Evolutionary conservation across 768 basidiomycete species (phyloP).

Genomic region (Phallus indusiatus): DNA sequence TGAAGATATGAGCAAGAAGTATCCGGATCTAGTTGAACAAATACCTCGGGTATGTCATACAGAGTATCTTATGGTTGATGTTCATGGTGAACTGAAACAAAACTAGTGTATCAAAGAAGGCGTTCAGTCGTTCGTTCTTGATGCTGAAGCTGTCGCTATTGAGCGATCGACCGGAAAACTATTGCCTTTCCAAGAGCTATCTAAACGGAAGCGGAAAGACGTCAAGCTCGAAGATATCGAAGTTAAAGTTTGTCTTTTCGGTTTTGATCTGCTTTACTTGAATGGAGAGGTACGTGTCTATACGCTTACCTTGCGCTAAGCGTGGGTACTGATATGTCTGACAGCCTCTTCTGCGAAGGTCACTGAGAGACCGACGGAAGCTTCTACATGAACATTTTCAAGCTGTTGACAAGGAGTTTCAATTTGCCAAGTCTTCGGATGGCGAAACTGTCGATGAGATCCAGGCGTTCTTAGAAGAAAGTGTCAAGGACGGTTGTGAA

Average conservation of each 20-base stretch:
- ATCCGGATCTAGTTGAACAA: conserved; percentile 95
- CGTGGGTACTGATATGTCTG: not conserved
- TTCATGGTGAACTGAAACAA: not conserved
- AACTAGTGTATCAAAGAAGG: conserved; percentile 73
- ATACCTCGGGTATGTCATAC: conserved; percentile 57
- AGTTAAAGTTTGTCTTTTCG: conserved; percentile 92
- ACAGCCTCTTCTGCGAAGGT: conserved; percentile 74
- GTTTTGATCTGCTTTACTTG: conserved; percentile 91
- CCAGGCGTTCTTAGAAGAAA: conserved; percentile 88
- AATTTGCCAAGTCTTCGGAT: conserved; percentile 88
- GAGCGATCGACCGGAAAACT: conserved; percentile 76
- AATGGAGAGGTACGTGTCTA: conserved; percentile 75
- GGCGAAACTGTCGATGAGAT: conserved; percentile 88
- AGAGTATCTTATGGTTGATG: not conserved
- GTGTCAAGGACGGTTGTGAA: conserved; percentile 97
- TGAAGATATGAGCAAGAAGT: conserved; percentile 99
- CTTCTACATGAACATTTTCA: conserved; percentile 75
- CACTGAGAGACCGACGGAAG: conserved; percentile 66
- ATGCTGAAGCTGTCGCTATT: conserved; percentile 95
- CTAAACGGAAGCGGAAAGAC: conserved; percentile 90
- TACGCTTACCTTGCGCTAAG: not conserved
- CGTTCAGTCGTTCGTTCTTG: conserved; percentile 87
- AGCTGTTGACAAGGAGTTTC: conserved; percentile 80
- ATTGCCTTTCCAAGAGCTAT: conserved; percentile 97
- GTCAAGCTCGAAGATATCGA: conserved; percentile 97